These are phyloP conservation scores for Pseudogymnoascus sp. DNA, from an alignment of 2,329 filamentous ascomycete species.

Conservation along the genomic window DNA sequence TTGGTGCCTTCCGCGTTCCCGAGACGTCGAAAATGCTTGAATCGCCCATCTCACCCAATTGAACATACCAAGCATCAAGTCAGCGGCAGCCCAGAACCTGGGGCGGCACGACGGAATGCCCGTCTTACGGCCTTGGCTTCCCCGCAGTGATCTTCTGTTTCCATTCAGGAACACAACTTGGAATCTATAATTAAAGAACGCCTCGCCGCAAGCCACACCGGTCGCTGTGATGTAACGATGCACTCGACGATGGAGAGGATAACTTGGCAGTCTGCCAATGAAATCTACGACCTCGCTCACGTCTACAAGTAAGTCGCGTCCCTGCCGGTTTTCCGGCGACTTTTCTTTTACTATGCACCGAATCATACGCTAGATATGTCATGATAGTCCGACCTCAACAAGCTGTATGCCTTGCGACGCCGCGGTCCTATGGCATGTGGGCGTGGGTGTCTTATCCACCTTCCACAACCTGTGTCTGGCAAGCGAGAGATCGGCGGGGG, in stretches of 20 bases:
- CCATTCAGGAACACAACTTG: not conserved
- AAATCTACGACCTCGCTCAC: not conserved
- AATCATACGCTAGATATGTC: not conserved
- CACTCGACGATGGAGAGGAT: not conserved
- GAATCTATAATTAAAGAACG: not conserved
- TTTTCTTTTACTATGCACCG: not conserved
- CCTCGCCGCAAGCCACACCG: not conserved
- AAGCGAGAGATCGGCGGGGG: not conserved
- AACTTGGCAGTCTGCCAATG: not conserved
- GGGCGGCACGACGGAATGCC: not conserved
- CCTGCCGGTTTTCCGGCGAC: not conserved
- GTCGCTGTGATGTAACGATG: not conserved
- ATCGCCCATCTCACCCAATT: not conserved
- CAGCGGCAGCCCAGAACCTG: not conserved
- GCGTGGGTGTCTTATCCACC: not conserved
- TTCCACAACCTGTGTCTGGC: not conserved
- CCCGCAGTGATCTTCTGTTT: not conserved
- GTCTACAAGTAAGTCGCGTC: not conserved
- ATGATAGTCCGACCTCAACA: not conserved
- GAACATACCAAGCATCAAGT: not conserved
- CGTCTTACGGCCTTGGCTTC: conserved; percentile 1
- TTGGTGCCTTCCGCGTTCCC: not conserved
- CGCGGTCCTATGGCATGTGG: not conserved
- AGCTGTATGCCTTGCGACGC: not conserved
- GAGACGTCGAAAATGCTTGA: conserved; percentile 4